phyloP scores from a whole-genome alignment of 352 stramenopile genomes.

The Globisporangium uncinulatum region DNA sequence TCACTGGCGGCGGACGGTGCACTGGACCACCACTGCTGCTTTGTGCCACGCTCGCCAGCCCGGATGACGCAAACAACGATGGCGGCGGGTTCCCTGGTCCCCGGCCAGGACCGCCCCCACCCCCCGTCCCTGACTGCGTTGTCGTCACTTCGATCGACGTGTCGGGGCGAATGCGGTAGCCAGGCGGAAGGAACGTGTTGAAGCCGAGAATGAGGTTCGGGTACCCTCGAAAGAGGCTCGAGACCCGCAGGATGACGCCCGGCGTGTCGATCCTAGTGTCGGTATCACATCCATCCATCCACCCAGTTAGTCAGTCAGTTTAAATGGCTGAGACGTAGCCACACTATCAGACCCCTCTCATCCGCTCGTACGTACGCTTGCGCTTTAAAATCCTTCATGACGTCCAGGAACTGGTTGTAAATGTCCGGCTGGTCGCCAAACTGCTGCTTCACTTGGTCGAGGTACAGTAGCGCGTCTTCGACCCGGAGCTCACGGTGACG shows the following conservation, averaged over 20 bases:
- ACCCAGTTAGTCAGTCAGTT: neutral
- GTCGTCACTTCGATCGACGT: conserved; percentile 78
- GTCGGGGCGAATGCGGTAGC: conserved; percentile 84
- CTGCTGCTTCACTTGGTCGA: conserved; percentile 99
- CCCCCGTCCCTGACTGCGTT: conserved; percentile 28
- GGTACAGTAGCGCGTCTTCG: conserved; percentile 98
- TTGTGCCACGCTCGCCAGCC: conserved; percentile 20
- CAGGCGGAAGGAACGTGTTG: conserved; percentile 98
- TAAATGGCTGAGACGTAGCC: neutral
- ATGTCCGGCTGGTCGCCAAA: conserved; percentile 99
- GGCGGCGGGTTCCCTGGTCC: conserved; percentile 15
- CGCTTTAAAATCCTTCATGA: conserved; percentile 99
- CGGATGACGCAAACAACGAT: conserved; percentile 20
- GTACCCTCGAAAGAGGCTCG: conserved; percentile 97
- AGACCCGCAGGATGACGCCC: conserved; percentile 98
- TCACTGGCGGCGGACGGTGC: conserved; percentile 59
- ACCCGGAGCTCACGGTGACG: conserved; percentile 86
- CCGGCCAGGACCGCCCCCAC: too few species aligned
- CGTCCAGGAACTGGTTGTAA: conserved; percentile 99
- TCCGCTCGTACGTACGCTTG: conserved; percentile 58
- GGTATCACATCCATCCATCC: too few species aligned
- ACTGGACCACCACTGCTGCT: conserved; percentile 30
- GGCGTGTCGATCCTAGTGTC: conserved; percentile 94
- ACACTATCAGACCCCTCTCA: neutral
- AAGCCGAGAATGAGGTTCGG: conserved; percentile 98